Percentiles rank a stretch among this genome's conserved stretches.
Evolutionary conservation across 225 moss, liverwort and hornwort genomes (phyloP).

Genomic region (Takakia lepidozioides): DNA sequence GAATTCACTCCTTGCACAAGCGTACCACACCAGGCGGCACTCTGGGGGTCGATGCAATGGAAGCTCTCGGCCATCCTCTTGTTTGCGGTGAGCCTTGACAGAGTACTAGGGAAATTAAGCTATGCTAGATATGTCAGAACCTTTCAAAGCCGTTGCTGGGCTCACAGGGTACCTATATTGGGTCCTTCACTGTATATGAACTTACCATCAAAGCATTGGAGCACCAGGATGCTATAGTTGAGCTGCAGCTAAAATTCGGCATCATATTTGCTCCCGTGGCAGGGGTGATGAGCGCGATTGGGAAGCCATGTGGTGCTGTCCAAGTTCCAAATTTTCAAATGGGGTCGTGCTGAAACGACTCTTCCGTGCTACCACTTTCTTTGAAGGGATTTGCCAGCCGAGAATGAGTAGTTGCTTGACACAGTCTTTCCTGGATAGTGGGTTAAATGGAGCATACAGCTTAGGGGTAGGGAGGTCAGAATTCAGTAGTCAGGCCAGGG

Average conservation of each 20-base stretch:
- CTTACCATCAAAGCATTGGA: too few relatives aligned
- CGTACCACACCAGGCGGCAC: background rate
- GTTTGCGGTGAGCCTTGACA: background rate
- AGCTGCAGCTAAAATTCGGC: background rate
- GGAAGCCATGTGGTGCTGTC: slow-evolving; percentile 9
- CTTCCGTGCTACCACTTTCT: too few relatives aligned
- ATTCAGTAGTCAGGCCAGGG: slow-evolving; percentile 36
- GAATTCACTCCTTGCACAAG: slow-evolving; percentile 1
- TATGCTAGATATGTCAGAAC: background rate
- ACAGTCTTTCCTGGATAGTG: slow-evolving; percentile 8
- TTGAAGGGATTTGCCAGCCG: slow-evolving; percentile 18
- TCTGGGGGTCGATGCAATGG: slow-evolving; percentile 1
- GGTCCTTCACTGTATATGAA: too few relatives aligned
- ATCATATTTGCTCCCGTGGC: slow-evolving; percentile 7
- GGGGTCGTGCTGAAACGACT: too few relatives aligned
- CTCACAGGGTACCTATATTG: background rate
- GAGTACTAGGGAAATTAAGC: too few relatives aligned
- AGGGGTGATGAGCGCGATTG: slow-evolving; percentile 16
- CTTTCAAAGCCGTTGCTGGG: background rate
- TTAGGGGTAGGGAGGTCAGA: slow-evolving; percentile 11
- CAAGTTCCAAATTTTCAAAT: slow-evolving; percentile 4
- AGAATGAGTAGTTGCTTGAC: slow-evolving; percentile 9
- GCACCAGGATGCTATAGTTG: too few relatives aligned
- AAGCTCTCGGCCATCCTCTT: background rate
- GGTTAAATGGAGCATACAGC: slow-evolving; percentile 5